Evolutionary conservation across 768 basidiomycete species (phyloP), one percentile per base, ranked within the genome.

Genomic region (Daedaleopsis sinensis): DNA sequence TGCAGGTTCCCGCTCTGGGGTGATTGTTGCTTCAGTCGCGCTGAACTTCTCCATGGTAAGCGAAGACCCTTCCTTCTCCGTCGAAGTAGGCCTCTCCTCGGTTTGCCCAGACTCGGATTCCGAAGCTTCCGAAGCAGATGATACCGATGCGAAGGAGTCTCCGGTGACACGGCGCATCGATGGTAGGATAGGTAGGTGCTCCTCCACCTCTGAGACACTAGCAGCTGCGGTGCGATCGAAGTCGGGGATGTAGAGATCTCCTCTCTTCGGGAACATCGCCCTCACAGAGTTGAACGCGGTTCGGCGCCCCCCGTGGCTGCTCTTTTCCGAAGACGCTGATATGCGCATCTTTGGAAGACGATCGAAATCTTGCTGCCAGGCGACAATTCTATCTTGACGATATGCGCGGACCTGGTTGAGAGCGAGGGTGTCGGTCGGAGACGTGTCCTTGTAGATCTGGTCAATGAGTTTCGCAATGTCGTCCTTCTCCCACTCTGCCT

Each of bases 311-410:
- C 24, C 44, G 7, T 32, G 9, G 7, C 21, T 49, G 55, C 72
- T 78, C 65, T 70, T 83, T 58, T 86, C 88, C 13, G 75, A 63
- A 1, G 74, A 67, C 71, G 81, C 79, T 64, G 74, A 73, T 67
- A 81, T 78, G 67, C 85, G 88, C 57, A 82, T 88, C 69, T 90
- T 92, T 8, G 90, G 89, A 32, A 98, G 80, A 54, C 87, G 85
- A 67, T 94, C 91, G 66, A 96, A 94, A 70, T 98, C 94, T 63
- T 85, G 85, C 73, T 99, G 95, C 93, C 96, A 98, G n/a, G 91
- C 92, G 16, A 96, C 93, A 50, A 96, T 93, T 72, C 90, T 90
- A 67, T 96, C 94, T 76, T 98, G 96, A 49, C 95, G 82, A 61
- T 87, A 88, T 1, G 91, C 87, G 51, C 95, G 87, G 6, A 95